Conservation (phyloP, 1,284 basidiomycete genomes). For the Anthracocystis setariae region DNA sequence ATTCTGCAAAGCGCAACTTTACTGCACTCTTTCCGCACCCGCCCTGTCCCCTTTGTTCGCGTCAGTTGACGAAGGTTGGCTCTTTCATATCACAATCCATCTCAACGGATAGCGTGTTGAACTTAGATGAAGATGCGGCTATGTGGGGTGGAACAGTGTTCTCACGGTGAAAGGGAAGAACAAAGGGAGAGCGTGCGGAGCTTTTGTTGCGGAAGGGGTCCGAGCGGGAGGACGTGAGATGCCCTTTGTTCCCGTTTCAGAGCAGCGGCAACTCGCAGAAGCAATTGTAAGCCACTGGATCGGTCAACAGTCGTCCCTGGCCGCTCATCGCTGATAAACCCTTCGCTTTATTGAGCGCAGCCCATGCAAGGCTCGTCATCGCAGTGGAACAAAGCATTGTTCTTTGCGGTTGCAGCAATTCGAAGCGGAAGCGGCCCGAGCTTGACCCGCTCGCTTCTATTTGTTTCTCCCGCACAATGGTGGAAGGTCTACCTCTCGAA, state of each 20-base stretch:
- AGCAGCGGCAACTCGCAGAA: background rate
- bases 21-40: conserved; percentile 23
- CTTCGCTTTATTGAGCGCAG: background rate
- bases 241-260: conserved; percentile 19
- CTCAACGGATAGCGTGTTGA: background rate
- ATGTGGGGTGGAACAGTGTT: too few species aligned
- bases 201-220: conserved; percentile 5
- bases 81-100: conserved; percentile 1
- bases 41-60: background rate
- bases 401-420: background rate
- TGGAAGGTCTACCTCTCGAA: background rate
- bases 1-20: conserved; percentile 9
- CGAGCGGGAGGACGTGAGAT: conserved; percentile 7
- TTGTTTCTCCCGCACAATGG: background rate
- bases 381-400: background rate
- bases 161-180: background rate
- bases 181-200: background rate
- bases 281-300: background rate
- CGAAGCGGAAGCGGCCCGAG: background rate
- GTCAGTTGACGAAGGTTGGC: background rate
- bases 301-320: too few species aligned
- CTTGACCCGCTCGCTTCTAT: conserved; percentile 14
- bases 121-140: background rate
- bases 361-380: background rate
- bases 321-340: too few species aligned